Base-by-base conservation (phyloP, 2,329 filamentous ascomycete genomes). In the Phialophora macrospora region DNA sequence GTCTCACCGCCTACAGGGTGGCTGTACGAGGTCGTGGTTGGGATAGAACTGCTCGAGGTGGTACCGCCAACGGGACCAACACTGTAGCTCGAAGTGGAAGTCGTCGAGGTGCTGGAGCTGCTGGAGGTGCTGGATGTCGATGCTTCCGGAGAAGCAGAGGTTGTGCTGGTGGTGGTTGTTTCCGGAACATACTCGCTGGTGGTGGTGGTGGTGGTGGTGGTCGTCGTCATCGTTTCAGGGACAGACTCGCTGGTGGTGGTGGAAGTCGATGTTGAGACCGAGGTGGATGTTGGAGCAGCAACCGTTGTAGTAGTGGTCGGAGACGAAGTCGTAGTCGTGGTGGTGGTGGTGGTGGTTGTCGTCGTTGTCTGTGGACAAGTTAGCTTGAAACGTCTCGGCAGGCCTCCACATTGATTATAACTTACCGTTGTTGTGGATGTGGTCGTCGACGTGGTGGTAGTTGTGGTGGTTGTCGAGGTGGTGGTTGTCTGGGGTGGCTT, bases 401-500 rank as follows among this genome's bases (percentile, higher is more conserved):
- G 6, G 17, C 44, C 14, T 20, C 20, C 6, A 8, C 17, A 20
- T 48, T 48, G n/a, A 34, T 34, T 9, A 34, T 34, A 34, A 12
- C 62, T 62, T 14, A 63, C 59, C 5, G 60, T 62, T 1, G 67
- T 55, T 3, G 65, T 62, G 1, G 64, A 58, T 3, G 61, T 54
- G 4, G 65, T 57, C 9, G 62, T 52, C 11, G 63, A 44, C 17
- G 59, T 60, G 4, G 67, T 59, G 32, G 68, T 68, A 0, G 69
- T 64, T 17, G 60, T 61, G 8, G 66, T 63, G 12, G 66, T 66
- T 2, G 66, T 67, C 3, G 66, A 60, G 4, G 66, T 57, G 4
- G 66, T 65, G 8, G 61, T 68, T 2, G 66, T 65, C 4, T 67
- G 68, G 4, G 58, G 52, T 22, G 59, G 28, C 26, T 49, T 30